A percentile compares a stretch with the other conserved stretches of the same genome.
Conservation (phyloP, 1,139 yeast species). For the Hansenula sp. region DNA sequence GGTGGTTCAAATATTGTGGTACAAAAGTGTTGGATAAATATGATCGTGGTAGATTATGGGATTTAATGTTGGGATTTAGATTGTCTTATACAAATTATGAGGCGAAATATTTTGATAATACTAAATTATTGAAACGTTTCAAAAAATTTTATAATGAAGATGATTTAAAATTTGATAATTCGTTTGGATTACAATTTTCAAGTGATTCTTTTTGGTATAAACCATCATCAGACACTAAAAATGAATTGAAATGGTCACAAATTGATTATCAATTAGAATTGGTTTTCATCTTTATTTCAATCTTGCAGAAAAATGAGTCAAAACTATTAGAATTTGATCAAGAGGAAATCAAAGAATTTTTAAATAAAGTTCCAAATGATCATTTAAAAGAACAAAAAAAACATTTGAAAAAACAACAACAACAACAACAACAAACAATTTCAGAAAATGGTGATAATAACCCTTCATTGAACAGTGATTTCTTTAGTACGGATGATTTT, state of each 20-base stretch:
- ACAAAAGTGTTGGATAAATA: slow-evolving; percentile 77
- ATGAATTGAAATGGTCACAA: slow-evolving; percentile 41
- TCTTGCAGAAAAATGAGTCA: slow-evolving; percentile 75
- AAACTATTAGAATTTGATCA: slow-evolving; percentile 83
- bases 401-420: slow-evolving; percentile 1
- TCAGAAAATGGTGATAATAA: slow-evolving; percentile 29
- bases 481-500: slow-evolving; percentile 47
- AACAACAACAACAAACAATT: slow-evolving; percentile 14
- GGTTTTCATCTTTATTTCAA: slow-evolving; percentile 71
- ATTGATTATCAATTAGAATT: slow-evolving; percentile 79
- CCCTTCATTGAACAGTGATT: slow-evolving; percentile 36
- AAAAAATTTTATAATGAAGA: slow-evolving; percentile 29
- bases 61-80: slow-evolving; percentile 78
- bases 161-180: slow-evolving; percentile 22
- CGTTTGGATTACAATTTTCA: slow-evolving; percentile 6
- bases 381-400: background rate
- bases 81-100: slow-evolving; percentile 26
- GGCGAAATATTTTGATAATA: slow-evolving; percentile 17
- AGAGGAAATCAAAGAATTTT: slow-evolving; percentile 78
- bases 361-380: slow-evolving; percentile 46
- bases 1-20: slow-evolving; percentile 97
- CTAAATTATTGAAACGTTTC: slow-evolving; percentile 28
- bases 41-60: slow-evolving; percentile 91
- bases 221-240: slow-evolving; percentile 12
- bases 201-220: slow-evolving; percentile 23